Conservation (phyloP, 202 grass and related monocot species). For the Digitaria exilis region DNA sequence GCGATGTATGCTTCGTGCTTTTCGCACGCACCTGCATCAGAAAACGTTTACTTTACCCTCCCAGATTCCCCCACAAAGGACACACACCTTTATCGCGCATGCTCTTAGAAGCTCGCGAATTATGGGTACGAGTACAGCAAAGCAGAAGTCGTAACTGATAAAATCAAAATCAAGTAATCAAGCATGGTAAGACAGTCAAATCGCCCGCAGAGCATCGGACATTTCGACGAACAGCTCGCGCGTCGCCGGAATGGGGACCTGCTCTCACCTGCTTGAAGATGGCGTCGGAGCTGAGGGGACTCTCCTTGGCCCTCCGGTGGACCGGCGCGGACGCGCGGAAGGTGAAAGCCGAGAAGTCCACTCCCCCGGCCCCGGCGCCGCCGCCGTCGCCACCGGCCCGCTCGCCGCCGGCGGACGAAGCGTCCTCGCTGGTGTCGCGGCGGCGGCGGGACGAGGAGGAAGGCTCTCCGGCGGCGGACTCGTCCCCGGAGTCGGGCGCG, state of each 20-base stretch:
- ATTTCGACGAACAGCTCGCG: constrained; percentile 9
- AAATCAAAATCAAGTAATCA: constrained; percentile 25
- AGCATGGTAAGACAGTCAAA: background rate
- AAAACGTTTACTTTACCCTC: constrained; percentile 5
- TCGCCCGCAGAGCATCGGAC: background rate
- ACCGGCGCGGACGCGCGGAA: constrained; percentile 72
- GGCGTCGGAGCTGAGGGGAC: constrained; percentile 73
- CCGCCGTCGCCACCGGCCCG: background rate
- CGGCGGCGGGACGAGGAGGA: constrained; percentile 37
- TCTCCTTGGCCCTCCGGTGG: constrained; percentile 69
- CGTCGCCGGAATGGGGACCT: background rate
- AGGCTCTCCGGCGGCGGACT: constrained; percentile 40
- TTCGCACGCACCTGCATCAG: background rate
- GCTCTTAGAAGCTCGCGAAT: background rate
- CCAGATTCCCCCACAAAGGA: constrained; percentile 16
- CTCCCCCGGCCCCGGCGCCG: background rate
- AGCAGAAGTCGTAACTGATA: background rate
- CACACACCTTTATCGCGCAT: background rate
- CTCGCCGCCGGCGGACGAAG: background rate
- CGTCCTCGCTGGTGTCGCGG: constrained; percentile 22
- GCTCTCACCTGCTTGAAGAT: constrained; percentile 86
- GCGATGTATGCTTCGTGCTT: background rate
- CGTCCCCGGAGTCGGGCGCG: constrained; percentile 54
- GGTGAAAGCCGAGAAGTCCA: constrained; percentile 37
- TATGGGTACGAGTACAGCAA: background rate